phyloP scores from a whole-genome alignment of 2,329 filamentous ascomycete genomes.

The Penicillium paneum region DNA sequence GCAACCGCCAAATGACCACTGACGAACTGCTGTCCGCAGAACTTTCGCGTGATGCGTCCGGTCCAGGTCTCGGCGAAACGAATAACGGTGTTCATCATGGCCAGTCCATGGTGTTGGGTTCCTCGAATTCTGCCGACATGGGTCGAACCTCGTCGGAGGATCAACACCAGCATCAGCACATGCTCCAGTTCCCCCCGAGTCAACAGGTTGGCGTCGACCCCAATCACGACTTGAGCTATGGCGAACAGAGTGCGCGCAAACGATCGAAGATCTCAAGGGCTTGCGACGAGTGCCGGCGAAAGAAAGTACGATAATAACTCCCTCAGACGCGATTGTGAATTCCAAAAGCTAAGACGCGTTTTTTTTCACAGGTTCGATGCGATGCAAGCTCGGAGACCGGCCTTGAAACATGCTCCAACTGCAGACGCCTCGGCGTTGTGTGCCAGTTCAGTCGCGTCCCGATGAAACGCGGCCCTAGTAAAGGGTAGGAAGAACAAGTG shows the following conservation, averaged over 20 bases:
- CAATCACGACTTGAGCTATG: conserved; percentile 50
- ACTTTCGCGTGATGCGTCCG: conserved; percentile 46
- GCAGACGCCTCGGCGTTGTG: conserved; percentile 68
- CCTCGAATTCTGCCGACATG: conserved; percentile 39
- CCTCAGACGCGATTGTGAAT: conserved; percentile 14
- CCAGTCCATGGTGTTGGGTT: conserved; percentile 40
- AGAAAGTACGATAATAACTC: conserved; percentile 56
- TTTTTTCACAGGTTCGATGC: conserved; percentile 64
- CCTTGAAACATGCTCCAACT: conserved; percentile 75
- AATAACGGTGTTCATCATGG: conserved; percentile 41
- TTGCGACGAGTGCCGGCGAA: conserved; percentile 83
- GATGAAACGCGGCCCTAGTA: conserved; percentile 84
- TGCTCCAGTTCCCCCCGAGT: conserved; percentile 44
- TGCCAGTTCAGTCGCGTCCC: conserved; percentile 85
- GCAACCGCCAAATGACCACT: conserved; percentile 44
- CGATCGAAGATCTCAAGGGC: conserved; percentile 83
- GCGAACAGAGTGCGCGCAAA: conserved; percentile 67
- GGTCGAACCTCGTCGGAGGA: conserved; percentile 39
- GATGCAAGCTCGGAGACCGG: conserved; percentile 74
- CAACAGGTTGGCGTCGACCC: conserved; percentile 46
- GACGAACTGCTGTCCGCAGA: conserved; percentile 50
- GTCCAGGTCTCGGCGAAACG: conserved; percentile 43
- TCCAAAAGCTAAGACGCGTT: conserved; percentile 20
- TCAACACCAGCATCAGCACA: conserved; percentile 41
- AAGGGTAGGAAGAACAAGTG: conserved; percentile 58